These are phyloP conservation scores for Phlebiopsis flavidoalba DNA, from an alignment of 768 basidiomycete species.

Conservation along the genomic window DNA sequence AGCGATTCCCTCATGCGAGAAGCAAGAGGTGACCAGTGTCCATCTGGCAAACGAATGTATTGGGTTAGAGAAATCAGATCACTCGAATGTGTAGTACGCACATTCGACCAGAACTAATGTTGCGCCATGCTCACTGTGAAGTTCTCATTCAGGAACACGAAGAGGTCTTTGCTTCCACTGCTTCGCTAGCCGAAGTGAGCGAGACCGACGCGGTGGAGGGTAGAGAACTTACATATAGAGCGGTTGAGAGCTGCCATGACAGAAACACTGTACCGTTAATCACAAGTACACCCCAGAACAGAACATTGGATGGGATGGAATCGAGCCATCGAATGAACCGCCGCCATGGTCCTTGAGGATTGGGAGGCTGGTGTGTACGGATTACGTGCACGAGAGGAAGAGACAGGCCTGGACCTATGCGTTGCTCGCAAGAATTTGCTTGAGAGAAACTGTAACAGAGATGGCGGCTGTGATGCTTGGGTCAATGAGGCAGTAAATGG, in stretches of 20 bases:
- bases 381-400: not conserved
- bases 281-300: constrained; percentile 63
- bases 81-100: constrained; percentile 27
- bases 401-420: constrained; percentile 8
- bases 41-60: constrained; percentile 41
- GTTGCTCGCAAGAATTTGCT: constrained; percentile 17
- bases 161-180: constrained; percentile 31
- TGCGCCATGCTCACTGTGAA: constrained; percentile 59
- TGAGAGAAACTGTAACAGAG: constrained; percentile 12
- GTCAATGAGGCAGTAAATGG: not conserved
- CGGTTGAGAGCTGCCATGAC: constrained; percentile 42
- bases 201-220: too few species aligned
- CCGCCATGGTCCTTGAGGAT: constrained; percentile 12
- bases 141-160: constrained; percentile 52
- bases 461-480: not conserved
- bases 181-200: constrained; percentile 8
- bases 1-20: constrained; percentile 57
- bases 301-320: constrained; percentile 42
- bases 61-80: not conserved
- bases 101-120: constrained; percentile 62
- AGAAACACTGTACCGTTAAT: constrained; percentile 59
- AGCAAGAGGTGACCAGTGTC: constrained; percentile 65
- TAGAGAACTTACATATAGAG: constrained; percentile 16
- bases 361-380: not conserved
- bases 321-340: constrained; percentile 35